Percentiles rank a stretch among this genome's conserved stretches.
These are phyloP conservation scores for Rugonectria rugulosa DNA, from an alignment of 2,329 filamentous ascomycete genomes.

Conservation along the genomic window DNA sequence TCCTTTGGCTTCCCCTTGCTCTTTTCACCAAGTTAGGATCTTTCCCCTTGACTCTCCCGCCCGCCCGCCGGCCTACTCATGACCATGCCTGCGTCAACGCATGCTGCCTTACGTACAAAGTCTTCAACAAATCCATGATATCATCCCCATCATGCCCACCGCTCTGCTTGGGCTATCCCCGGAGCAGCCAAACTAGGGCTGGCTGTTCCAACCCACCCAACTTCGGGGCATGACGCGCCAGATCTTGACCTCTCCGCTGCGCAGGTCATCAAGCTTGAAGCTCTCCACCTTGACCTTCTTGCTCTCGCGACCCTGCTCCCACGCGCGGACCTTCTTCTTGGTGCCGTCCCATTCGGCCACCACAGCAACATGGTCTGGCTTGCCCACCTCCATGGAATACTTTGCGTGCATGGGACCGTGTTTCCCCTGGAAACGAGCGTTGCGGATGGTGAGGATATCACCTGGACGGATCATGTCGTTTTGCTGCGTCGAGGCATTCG, in stretches of 20 bases:
- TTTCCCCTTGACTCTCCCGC: too few relatives aligned
- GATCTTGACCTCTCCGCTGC: slow-evolving; percentile 94
- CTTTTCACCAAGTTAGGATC: slow-evolving; percentile 17
- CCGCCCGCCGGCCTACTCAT: neutral
- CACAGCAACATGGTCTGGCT: slow-evolving; percentile 86
- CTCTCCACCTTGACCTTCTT: slow-evolving; percentile 95
- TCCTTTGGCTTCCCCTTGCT: slow-evolving; percentile 15
- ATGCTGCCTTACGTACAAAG: neutral
- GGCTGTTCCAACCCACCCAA: slow-evolving; percentile 88
- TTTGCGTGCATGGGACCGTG: slow-evolving; percentile 95
- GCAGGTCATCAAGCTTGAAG: slow-evolving; percentile 90
- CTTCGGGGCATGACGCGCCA: slow-evolving; percentile 93
- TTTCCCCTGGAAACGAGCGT: slow-evolving; percentile 93
- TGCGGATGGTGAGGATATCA: slow-evolving; percentile 91
- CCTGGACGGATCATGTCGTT: slow-evolving; percentile 93
- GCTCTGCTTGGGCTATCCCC: slow-evolving; percentile 26
- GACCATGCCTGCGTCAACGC: too few relatives aligned
- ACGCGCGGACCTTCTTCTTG: slow-evolving; percentile 95
- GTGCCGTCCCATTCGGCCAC: slow-evolving; percentile 98
- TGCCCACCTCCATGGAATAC: slow-evolving; percentile 87
- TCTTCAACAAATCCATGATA: slow-evolving; percentile 9
- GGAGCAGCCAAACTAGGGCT: slow-evolving; percentile 56
- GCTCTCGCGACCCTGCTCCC: slow-evolving; percentile 93
- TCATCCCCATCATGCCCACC: slow-evolving; percentile 19
- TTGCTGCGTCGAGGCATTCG: slow-evolving; percentile 89